Percentiles rank a stretch among this genome's conserved stretches.
phyloP scores from a whole-genome alignment of 257 asterid genomes.

The Solanum phureja region DNA sequence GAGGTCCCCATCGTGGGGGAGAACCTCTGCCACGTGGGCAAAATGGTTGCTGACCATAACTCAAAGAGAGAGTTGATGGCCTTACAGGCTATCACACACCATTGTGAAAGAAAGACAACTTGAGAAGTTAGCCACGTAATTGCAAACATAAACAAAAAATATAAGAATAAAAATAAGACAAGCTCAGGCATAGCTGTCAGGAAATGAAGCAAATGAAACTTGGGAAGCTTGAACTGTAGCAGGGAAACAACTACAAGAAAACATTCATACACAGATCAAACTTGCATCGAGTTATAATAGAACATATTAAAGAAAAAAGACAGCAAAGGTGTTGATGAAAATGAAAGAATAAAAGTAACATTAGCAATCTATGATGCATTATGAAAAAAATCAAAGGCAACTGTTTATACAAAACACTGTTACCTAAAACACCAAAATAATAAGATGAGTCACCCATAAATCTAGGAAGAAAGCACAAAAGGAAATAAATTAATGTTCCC shows the following conservation, averaged over 20 bases:
- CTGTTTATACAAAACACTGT: not conserved
- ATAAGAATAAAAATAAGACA: not conserved
- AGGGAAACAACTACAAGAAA: not conserved
- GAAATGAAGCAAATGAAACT: not conserved
- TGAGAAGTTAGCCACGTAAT: not conserved
- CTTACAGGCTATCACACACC: constrained; percentile 34
- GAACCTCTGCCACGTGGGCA: constrained; percentile 75
- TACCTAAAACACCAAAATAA: not conserved
- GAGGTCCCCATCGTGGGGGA: constrained; percentile 81
- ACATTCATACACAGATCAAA: not conserved
- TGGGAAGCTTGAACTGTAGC: not conserved
- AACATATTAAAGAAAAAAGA: not conserved
- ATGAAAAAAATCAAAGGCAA: not conserved
- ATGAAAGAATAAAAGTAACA: not conserved
- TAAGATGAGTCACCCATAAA: not conserved
- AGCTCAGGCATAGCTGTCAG: not conserved
- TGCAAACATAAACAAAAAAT: not conserved
- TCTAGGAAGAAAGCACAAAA: not conserved
- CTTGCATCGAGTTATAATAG: not conserved
- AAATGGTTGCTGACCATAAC: constrained; percentile 61
- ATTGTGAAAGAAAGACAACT: not conserved
- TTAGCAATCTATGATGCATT: not conserved
- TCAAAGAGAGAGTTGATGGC: constrained; percentile 66
- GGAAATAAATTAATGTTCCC: not conserved
- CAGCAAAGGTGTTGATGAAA: not conserved